These are phyloP conservation scores for Pseudogymnoascus sp. DNA, from an alignment of 2,329 filamentous ascomycete species.

Conservation along the genomic window DNA sequence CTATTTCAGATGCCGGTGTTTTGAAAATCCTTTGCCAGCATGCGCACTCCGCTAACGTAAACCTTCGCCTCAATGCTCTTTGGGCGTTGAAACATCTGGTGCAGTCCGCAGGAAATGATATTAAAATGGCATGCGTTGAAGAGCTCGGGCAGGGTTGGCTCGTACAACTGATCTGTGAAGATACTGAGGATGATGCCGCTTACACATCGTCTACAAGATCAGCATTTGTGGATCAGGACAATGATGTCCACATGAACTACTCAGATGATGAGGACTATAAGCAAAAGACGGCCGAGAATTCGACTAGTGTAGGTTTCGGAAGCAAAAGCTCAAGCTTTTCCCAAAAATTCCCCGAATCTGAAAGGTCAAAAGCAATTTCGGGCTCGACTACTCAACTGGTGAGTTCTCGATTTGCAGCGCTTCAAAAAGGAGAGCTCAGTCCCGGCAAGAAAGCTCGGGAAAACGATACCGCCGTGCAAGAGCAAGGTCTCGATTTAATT, in stretches of 20 bases:
- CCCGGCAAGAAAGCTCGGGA: slow-evolving; percentile 59
- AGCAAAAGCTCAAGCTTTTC: not conserved
- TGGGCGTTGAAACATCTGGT: slow-evolving; percentile 94
- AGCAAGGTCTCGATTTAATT: slow-evolving; percentile 83
- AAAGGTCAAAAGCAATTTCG: slow-evolving; percentile 10
- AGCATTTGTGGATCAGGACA: slow-evolving; percentile 41
- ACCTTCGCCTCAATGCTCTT: slow-evolving; percentile 73
- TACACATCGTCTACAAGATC: slow-evolving; percentile 13
- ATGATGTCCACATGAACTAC: slow-evolving; percentile 51
- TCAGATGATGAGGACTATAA: slow-evolving; percentile 34
- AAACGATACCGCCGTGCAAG: slow-evolving; percentile 79
- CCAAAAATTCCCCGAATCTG: not conserved
- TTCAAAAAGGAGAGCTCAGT: slow-evolving; percentile 62
- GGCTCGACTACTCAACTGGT: slow-evolving; percentile 37
- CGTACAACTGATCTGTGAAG: slow-evolving; percentile 64
- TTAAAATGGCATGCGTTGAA: slow-evolving; percentile 71
- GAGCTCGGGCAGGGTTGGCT: slow-evolving; percentile 75
- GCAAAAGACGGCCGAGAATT: not conserved
- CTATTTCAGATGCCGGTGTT: slow-evolving; percentile 65
- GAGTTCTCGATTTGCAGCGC: slow-evolving; percentile 40
- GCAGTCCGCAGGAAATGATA: slow-evolving; percentile 58
- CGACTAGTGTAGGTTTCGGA: not conserved
- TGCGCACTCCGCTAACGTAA: slow-evolving; percentile 72
- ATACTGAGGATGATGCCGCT: slow-evolving; percentile 41
- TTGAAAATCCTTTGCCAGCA: slow-evolving; percentile 74